Evolutionary conservation across 345 rosid genomes (phyloP).

Genomic region (Zanthoxylum bungeanum): DNA sequence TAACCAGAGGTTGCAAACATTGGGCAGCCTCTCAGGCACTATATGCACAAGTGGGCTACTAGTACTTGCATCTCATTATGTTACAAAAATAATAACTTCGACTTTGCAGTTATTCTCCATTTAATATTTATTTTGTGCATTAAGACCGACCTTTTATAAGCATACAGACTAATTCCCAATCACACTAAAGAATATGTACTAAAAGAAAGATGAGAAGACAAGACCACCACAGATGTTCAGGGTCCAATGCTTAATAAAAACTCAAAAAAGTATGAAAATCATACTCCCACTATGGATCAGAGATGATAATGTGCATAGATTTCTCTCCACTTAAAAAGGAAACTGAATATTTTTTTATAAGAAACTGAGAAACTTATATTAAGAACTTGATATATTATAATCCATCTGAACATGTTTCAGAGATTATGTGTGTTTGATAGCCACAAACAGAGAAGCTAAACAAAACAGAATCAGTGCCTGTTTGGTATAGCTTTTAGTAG

Average conservation of each 20-base stretch:
- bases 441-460: not conserved
- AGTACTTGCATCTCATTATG: not conserved
- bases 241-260: not conserved
- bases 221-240: not conserved
- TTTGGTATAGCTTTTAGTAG: too few relatives aligned
- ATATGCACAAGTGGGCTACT: not conserved
- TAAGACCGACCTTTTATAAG: not conserved
- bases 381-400: too few relatives aligned
- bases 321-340: too few relatives aligned
- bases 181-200: not conserved
- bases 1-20: not conserved
- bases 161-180: not conserved
- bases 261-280: too few relatives aligned
- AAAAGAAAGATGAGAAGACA: not conserved
- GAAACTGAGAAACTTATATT: too few relatives aligned
- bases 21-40: not conserved
- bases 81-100: not conserved
- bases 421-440: not conserved
- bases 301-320: too few relatives aligned
- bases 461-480: not conserved
- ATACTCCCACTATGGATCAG: too few relatives aligned
- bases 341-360: too few relatives aligned
- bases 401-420: not conserved
- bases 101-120: constrained; percentile 1
- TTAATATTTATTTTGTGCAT: not conserved